Evolutionary conservation across 352 stramenopile genomes (phyloP).

Genomic region (Phytophthora chlamydospora): DNA sequence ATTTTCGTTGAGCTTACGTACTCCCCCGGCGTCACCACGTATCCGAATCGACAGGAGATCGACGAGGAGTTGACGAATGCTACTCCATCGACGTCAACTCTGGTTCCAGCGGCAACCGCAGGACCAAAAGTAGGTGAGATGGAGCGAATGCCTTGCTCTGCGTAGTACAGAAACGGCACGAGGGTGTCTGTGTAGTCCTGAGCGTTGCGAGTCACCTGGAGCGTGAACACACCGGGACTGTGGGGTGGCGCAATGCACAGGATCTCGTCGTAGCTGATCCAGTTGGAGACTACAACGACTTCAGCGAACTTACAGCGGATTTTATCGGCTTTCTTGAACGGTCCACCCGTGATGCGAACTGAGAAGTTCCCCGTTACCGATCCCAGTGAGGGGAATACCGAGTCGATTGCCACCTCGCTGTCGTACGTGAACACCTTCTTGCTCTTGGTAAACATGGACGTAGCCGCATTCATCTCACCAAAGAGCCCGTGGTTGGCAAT

Average conservation of each 20-base stretch:
- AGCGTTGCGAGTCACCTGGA: constrained; percentile 92
- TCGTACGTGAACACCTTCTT: constrained; percentile 86
- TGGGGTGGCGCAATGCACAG: constrained; percentile 78
- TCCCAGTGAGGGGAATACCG: constrained; percentile 81
- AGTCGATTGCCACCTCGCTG: constrained; percentile 55
- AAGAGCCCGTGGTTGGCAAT: constrained; percentile 72
- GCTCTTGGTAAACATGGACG: constrained; percentile 48
- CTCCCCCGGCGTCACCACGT: constrained; percentile 73
- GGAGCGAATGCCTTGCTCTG: constrained; percentile 64
- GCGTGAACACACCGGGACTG: constrained; percentile 63
- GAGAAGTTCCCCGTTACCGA: constrained; percentile 88
- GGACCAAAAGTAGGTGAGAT: constrained; percentile 92
- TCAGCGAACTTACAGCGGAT: constrained; percentile 90
- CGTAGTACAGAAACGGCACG: constrained; percentile 86
- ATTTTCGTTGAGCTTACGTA: constrained; percentile 88
- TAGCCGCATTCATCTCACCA: background rate
- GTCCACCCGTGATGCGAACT: constrained; percentile 81
- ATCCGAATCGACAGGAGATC: constrained; percentile 90
- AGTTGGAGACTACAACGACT: constrained; percentile 66
- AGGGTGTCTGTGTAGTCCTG: constrained; percentile 89
- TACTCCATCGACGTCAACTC: constrained; percentile 82
- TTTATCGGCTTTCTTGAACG: constrained; percentile 74
- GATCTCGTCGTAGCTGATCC: constrained; percentile 73
- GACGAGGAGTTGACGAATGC: constrained; percentile 90
- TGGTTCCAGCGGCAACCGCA: constrained; percentile 78